Conservation (phyloP, 495 filamentous ascomycete species). For the Hypoxylon subgilvum region DNA sequence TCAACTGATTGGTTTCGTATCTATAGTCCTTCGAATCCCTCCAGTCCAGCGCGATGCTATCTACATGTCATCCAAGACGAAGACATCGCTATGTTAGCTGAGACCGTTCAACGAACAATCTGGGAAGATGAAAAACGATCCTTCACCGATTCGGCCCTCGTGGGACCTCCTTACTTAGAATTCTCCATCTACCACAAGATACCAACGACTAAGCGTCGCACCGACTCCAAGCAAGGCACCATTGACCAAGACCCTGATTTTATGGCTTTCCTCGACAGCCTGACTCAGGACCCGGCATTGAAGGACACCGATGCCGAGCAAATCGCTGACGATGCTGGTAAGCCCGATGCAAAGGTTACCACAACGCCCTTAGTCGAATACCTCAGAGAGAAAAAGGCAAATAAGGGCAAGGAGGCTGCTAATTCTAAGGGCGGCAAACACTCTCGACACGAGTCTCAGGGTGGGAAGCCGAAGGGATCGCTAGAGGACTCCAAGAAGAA, state of each 20-base stretch:
- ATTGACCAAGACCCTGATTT: constrained; percentile 97
- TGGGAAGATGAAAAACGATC: constrained; percentile 80
- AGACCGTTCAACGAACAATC: constrained; percentile 65
- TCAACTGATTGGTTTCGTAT: constrained; percentile 19
- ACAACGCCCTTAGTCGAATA: constrained; percentile 91
- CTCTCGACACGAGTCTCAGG: constrained; percentile 52
- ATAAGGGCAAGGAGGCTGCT: constrained; percentile 74
- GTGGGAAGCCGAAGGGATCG: constrained; percentile 57
- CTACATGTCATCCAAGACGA: constrained; percentile 70
- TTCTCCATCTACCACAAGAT: constrained; percentile 81
- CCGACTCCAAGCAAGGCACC: constrained; percentile 86
- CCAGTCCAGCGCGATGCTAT: constrained; percentile 77
- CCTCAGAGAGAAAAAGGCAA: constrained; percentile 87
- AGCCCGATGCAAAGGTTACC: constrained; percentile 69
- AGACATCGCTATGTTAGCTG: constrained; percentile 65
- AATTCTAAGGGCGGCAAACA: constrained; percentile 57
- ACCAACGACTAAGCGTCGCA: constrained; percentile 69
- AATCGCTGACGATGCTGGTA: constrained; percentile 54
- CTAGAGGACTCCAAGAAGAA: constrained; percentile 61
- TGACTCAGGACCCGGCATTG: constrained; percentile 73
- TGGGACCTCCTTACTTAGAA: constrained; percentile 78
- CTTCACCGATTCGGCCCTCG: constrained; percentile 67
- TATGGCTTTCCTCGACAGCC: constrained; percentile 84
- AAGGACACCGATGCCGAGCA: constrained; percentile 58
- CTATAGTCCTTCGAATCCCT: constrained; percentile 75